Evolutionary conservation across 306 rosid species (phyloP).

Genomic region (Glycine soja): DNA sequence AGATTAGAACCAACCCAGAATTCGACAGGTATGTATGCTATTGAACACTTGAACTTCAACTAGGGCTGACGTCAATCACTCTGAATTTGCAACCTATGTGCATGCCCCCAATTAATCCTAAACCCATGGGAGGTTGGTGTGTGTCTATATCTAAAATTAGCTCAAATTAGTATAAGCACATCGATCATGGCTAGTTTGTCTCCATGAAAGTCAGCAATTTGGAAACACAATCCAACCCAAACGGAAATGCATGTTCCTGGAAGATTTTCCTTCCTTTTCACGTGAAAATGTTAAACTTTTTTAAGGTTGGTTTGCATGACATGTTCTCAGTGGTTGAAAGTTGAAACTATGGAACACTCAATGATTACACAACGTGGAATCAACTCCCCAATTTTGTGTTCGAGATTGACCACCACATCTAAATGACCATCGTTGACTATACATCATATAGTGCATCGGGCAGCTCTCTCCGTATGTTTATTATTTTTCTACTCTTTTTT

Average conservation of each 20-base stretch:
- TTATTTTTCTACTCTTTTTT: too few species aligned
- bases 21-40: constrained; percentile 76
- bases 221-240: constrained; percentile 15
- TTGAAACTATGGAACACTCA: constrained; percentile 9
- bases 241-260: background rate
- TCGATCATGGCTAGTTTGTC: background rate
- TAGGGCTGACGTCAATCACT: background rate
- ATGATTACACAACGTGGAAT: constrained; percentile 16
- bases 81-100: background rate
- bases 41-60: background rate
- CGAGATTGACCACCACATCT: background rate
- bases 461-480: background rate
- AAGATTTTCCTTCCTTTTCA: background rate
- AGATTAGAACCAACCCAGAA: constrained; percentile 81
- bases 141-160: background rate
- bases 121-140: constrained; percentile 1
- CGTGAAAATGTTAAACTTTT: background rate
- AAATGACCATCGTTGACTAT: background rate
- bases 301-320: background rate
- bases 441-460: background rate
- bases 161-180: background rate
- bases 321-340: constrained; percentile 18
- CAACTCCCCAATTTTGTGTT: background rate
- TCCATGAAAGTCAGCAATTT: constrained; percentile 10
- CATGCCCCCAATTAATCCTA: background rate